These are phyloP conservation scores for Tillandsia leiboldiana DNA, from an alignment of 176 grass and related monocot species.

Conservation along the genomic window DNA sequence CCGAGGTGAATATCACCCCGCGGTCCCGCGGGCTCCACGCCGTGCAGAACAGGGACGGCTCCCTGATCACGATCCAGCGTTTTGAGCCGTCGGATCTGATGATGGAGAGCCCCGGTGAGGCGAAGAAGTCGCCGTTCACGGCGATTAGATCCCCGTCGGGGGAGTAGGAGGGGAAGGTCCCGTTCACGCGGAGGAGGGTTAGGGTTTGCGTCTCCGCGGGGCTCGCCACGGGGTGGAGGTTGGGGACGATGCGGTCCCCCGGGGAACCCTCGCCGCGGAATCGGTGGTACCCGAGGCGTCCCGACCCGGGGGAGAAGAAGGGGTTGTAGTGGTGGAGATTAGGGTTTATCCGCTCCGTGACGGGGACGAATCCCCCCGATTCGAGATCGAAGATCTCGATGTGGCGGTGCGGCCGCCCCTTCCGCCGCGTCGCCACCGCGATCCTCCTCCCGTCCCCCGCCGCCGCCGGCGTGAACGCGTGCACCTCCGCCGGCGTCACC, in stretches of 20 bases:
- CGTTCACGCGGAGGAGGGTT: constrained; percentile 60
- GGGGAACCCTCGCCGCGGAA: constrained; percentile 50
- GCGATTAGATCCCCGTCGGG: constrained; percentile 50
- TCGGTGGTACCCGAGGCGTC: constrained; percentile 65
- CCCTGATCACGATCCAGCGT: constrained; percentile 41
- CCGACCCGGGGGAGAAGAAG: constrained; percentile 56
- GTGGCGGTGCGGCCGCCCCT: constrained; percentile 44
- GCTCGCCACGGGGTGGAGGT: constrained; percentile 53
- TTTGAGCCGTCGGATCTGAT: constrained; percentile 52
- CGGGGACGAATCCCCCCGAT: constrained; percentile 31
- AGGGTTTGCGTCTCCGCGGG: constrained; percentile 33
- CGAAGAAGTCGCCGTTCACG: constrained; percentile 66
- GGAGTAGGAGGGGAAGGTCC: constrained; percentile 74
- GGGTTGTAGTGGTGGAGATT: constrained; percentile 86
- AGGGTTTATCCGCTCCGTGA: constrained; percentile 54
- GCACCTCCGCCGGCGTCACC: constrained; percentile 62
- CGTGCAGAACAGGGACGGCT: constrained; percentile 58
- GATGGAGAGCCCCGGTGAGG: constrained; percentile 34
- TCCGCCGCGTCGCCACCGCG: constrained; percentile 60
- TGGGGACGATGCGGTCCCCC: constrained; percentile 38
- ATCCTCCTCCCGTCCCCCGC: constrained; percentile 32
- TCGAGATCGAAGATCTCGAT: constrained; percentile 83
- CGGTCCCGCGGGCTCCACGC: constrained; percentile 55
- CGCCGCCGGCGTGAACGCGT: constrained; percentile 77
- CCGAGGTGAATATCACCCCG: constrained; percentile 61